Evolutionary conservation across 768 basidiomycete species (phyloP), one percentile per base, ranked within the genome.

Genomic region (Pleurotus cornucopiae): DNA sequence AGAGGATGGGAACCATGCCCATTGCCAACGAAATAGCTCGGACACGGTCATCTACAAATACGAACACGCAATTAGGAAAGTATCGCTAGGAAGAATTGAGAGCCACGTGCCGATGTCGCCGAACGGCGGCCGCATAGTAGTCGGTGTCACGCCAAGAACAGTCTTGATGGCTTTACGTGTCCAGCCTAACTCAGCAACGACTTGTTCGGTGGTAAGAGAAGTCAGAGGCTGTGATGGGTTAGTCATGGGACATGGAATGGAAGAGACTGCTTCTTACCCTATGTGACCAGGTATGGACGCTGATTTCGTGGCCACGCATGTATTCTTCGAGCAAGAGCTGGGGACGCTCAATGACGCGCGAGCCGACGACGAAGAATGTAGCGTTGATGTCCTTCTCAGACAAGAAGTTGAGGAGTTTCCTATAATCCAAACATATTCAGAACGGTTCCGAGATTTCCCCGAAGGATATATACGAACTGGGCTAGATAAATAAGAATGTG

Each of bases 111-210:
- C 85, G 25, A 92, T 89, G 64, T 93, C 91, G 63, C 91, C 90
- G 60, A 78, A 91, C 43, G 91, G 91, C 41, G 90, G 85, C 56
- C 90, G 83, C 88, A 88, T 88, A 4, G 81, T 81, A 6, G 79
- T 86, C 0, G 90, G 90, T 1, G 88, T 88, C 23, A 91, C 85
- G 61, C 89, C 89, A 56, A 89, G 72, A 18, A 89, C 81, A 1
- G 66, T 67, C 71, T 88, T 85, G 74, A 98, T 95, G 51, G 86
- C 84, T 70, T 90, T 84, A 55, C 88, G 88, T 54, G 93, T 89
- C 88, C 91, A 98, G 49, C 92, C 94, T 38, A 98, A 76, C 71
- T 98, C 94, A 18, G 94, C 95, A 13, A 98, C 92, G 52, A 96
- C 80, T 75, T 96, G 79, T 65, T 80, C 85, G 62, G 82, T 97